These are phyloP conservation scores for Camellia lanceoleosa DNA, from an alignment of 148 eudicot species.

Conservation along the genomic window DNA sequence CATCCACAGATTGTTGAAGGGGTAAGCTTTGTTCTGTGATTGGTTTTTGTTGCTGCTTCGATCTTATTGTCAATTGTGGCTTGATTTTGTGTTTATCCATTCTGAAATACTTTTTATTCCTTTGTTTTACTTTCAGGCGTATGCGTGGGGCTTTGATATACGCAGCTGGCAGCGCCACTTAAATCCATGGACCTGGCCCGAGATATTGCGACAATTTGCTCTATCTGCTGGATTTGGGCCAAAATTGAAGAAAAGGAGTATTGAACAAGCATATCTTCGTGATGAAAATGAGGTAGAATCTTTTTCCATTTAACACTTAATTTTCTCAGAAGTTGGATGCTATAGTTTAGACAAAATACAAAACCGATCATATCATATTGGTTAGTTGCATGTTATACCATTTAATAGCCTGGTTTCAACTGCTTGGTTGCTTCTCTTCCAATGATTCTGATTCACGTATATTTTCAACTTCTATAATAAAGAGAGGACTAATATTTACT, in stretches of 20 bases:
- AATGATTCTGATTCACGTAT: background rate
- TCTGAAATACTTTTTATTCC: background rate
- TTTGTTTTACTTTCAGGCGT: slow-evolving; percentile 54
- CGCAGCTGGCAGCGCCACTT: slow-evolving; percentile 83
- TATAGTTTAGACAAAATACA: background rate
- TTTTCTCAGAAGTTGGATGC: background rate
- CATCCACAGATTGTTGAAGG: slow-evolving; percentile 96
- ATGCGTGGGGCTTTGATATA: slow-evolving; percentile 92
- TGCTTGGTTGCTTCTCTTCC: no score
- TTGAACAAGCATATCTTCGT: slow-evolving; percentile 49
- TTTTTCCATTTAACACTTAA: background rate
- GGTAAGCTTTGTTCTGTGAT: slow-evolving; percentile 39
- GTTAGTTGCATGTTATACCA: background rate
- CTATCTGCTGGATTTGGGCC: slow-evolving; percentile 92
- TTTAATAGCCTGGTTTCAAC: background rate
- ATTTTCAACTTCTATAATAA: background rate
- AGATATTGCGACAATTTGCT: slow-evolving; percentile 81
- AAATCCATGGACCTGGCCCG: slow-evolving; percentile 84
- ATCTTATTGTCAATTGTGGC: background rate
- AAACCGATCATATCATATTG: background rate
- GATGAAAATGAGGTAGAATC: slow-evolving; percentile 71
- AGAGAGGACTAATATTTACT: background rate
- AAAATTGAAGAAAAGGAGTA: slow-evolving; percentile 60
- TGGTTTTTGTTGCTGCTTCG: background rate
- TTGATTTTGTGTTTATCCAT: background rate